Conservation (phyloP, 2,329 filamentous ascomycete genomes). For the Coniochaeta prunicola region DNA sequence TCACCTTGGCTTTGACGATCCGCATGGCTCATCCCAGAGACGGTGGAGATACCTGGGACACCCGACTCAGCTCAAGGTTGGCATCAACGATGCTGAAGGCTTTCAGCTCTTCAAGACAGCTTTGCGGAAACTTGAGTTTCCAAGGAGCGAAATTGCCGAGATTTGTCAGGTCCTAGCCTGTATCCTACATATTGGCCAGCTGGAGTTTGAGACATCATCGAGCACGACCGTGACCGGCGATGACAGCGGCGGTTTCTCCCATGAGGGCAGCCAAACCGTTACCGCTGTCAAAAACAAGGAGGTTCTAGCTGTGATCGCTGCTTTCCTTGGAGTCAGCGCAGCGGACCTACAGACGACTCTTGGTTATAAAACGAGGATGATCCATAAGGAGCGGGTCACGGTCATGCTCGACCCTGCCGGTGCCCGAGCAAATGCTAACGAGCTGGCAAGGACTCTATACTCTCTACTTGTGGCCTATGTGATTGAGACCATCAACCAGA, state of each 20-base stretch:
- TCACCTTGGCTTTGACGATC: conserved; percentile 62
- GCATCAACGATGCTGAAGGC: conserved; percentile 90
- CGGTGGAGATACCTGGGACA: conserved; percentile 96
- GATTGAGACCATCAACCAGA: conserved; percentile 87
- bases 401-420: conserved; percentile 94
- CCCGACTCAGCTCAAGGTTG: conserved; percentile 92
- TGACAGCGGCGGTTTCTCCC: conserved; percentile 92
- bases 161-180: conserved; percentile 91
- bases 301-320: conserved; percentile 74
- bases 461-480: conserved; percentile 90
- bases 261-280: conserved; percentile 80
- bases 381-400: conserved; percentile 94
- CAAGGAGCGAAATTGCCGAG: conserved; percentile 87
- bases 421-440: conserved; percentile 85
- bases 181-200: conserved; percentile 95
- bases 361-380: conserved; percentile 94
- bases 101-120: conserved; percentile 98
- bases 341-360: conserved; percentile 80
- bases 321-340: conserved; percentile 84
- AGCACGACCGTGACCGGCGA: conserved; percentile 74
- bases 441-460: conserved; percentile 88
- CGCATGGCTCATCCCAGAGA: conserved; percentile 50
- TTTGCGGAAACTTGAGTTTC: conserved; percentile 87
- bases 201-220: conserved; percentile 82
- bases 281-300: conserved; percentile 94